Evolutionary conservation across 345 rosid species (phyloP).

Genomic region (Euphorbia peplus): DNA sequence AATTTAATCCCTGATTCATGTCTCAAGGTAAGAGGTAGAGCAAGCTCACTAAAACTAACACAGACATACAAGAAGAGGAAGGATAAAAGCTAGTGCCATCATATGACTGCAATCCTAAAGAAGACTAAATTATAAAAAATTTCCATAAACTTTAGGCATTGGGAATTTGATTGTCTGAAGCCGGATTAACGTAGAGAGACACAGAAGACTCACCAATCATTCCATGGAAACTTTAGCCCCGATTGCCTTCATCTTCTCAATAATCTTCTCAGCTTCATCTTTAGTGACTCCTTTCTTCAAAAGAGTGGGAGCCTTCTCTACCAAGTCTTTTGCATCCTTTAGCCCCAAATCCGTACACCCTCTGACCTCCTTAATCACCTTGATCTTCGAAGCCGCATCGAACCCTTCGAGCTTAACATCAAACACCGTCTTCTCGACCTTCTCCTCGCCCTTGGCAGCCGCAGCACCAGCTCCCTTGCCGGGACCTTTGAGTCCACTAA

Average conservation of each 20-base stretch:
- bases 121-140: not conserved
- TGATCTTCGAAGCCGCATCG: constrained; percentile 70
- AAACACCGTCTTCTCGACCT: constrained; percentile 62
- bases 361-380: constrained; percentile 94
- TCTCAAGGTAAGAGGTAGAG: too few relatives aligned
- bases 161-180: not conserved
- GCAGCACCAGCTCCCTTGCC: constrained; percentile 35
- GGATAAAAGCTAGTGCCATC: not conserved
- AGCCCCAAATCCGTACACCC: constrained; percentile 72
- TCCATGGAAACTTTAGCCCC: constrained; percentile 89
- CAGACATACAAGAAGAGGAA: not conserved
- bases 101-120: not conserved
- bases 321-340: constrained; percentile 96
- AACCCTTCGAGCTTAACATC: constrained; percentile 84
- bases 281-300: constrained; percentile 86
- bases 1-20: not conserved
- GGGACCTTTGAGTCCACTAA: constrained; percentile 34
- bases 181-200: not conserved
- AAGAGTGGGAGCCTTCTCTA: constrained; percentile 80
- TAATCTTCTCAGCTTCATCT: constrained; percentile 86
- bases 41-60: not conserved
- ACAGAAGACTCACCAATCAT: constrained; percentile 33
- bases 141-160: not conserved
- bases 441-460: constrained; percentile 48
- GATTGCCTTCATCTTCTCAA: constrained; percentile 71